Conservation (phyloP, 768 basidiomycete species). For the Chalciporus pseudorubinellus region DNA sequence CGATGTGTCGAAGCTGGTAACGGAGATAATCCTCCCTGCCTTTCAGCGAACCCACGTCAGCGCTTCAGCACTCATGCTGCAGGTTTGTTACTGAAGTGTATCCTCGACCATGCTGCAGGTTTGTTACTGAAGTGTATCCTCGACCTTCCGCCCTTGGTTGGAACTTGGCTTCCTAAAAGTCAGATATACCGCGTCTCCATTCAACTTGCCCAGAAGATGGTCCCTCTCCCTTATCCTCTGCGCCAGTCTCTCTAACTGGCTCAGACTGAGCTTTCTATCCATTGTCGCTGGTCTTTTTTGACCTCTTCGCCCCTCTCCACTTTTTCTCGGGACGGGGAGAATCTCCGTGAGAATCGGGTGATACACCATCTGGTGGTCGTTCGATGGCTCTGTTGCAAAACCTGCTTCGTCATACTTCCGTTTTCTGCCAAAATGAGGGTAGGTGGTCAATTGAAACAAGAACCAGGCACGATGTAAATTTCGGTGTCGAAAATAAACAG, state of each 20-base stretch:
- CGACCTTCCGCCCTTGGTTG: too few species aligned
- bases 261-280: constrained; percentile 8
- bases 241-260: constrained; percentile 15
- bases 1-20: too few species aligned
- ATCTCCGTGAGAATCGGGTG: constrained; percentile 9
- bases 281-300: constrained; percentile 23
- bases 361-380: background rate
- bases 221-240: constrained; percentile 19
- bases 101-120: too few species aligned
- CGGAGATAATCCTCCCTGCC: too few species aligned
- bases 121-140: too few species aligned
- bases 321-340: constrained; percentile 50
- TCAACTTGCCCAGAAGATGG: constrained; percentile 13
- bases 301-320: constrained; percentile 52
- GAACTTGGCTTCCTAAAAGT: constrained; percentile 33
- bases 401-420: constrained; percentile 68
- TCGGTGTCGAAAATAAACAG: background rate
- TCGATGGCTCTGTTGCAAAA: constrained; percentile 30
- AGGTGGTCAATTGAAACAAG: background rate
- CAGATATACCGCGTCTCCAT: too few species aligned
- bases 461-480: background rate
- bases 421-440: constrained; percentile 58
- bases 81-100: too few species aligned
- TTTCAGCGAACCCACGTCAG: too few species aligned
- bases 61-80: too few species aligned